Base-by-base conservation (phyloP, 768 basidiomycete genomes). In the Mrakia gelida region DNA sequence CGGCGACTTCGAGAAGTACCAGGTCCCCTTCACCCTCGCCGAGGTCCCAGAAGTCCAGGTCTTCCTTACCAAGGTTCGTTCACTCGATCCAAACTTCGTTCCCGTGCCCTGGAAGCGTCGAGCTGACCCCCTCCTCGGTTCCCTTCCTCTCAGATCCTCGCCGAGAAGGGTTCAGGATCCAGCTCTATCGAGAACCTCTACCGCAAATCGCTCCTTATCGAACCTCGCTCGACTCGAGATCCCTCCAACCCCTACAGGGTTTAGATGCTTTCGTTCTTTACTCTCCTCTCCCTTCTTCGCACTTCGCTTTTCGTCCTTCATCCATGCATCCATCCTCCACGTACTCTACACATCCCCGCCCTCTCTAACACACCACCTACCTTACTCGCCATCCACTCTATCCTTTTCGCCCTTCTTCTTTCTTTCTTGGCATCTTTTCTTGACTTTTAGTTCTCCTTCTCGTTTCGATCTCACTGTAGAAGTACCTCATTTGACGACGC, bases 31-130 rank as follows among this genome's bases (percentile, higher is more conserved):
- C 86, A 91, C 90, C 80, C 88, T 98, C 73, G 92, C 93, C 82
- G 91, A 91, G 80, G 91, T 99, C 15, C 90, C 91, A 3, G 95
- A 97, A 84, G 91, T 94, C 9, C 95, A 98, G 82, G 79, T 75
- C 9, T 84, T 81, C 79, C 73, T 85, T 43, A 71, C 75, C 26
- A 77, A 80, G 56, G 82, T 82, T 9, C 23, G 59, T 59, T 26
- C 26, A 26, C 49, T 52, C 49, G 49, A 59, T 45, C 15, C 5
- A 45, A 45, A 45, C 45, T 1, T 13, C 3, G 10, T 8, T 3
- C 5, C 6, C 56, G 23, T 23, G 26, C 0, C 10, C 10, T 59
- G 7, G n/a, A 28, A n/a, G 59, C 59, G 38, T 7, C 9, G 26
- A 28, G 18, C 59, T 59, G n/a, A 59, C 59, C 2, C 13, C 5